Conservation (phyloP, 768 basidiomycete species). For the Lactarius deliciosus region DNA sequence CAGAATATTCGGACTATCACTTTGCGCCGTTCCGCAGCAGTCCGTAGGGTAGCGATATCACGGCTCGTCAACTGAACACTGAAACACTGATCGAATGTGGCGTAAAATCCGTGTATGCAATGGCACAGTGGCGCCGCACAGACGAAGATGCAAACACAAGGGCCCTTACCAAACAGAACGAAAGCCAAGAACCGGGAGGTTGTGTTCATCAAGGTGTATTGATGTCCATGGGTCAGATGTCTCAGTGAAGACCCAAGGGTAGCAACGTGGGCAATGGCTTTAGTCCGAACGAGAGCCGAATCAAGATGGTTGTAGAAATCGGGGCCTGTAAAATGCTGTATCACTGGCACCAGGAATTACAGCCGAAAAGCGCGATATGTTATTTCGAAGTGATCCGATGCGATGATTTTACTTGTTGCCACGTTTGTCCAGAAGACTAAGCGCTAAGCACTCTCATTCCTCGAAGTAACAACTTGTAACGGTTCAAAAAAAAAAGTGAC, state of each 20-base stretch:
- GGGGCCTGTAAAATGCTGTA: not conserved
- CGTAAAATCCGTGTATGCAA: not conserved
- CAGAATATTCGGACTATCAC: not conserved
- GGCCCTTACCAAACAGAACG: conserved; percentile 1
- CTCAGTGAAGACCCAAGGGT: not conserved
- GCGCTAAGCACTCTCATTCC: not conserved
- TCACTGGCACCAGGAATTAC: not conserved
- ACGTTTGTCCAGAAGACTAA: conserved; percentile 2
- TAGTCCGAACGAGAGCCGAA: not conserved
- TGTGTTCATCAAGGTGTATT: not conserved
- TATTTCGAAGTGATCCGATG: conserved; percentile 10
- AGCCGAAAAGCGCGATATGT: not conserved
- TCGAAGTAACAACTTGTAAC: no score
- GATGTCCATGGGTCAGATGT: not conserved
- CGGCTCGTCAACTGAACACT: not conserved
- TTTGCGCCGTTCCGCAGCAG: not conserved
- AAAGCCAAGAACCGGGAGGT: not conserved
- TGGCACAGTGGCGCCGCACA: not conserved
- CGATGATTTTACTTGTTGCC: conserved; percentile 9
- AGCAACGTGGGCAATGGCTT: not conserved
- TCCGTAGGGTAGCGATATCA: not conserved
- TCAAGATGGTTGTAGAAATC: not conserved
- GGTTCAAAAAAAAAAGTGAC: no score
- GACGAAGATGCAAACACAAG: not conserved
- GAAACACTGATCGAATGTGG: conserved; percentile 18